These are phyloP conservation scores for Rhexocercosporidium sp. DNA, from an alignment of 2,329 filamentous ascomycete genomes.

Conservation along the genomic window DNA sequence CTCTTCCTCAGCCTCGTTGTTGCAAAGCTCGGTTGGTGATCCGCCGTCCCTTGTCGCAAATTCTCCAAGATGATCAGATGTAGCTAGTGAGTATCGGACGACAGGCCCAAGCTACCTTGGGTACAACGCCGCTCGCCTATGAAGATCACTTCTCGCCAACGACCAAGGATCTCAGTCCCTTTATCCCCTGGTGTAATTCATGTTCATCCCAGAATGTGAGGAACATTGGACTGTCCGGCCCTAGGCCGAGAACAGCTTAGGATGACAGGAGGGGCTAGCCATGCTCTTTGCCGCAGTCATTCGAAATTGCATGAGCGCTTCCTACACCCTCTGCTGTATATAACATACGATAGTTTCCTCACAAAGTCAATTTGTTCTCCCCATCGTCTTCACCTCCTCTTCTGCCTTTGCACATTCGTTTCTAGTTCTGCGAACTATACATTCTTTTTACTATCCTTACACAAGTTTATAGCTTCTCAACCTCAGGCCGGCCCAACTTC, in stretches of 20 bases:
- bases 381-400: conserved; percentile 26
- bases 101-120: conserved; percentile 13
- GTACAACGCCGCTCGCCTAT: not conserved
- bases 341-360: conserved; percentile 21
- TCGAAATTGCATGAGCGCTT: not conserved
- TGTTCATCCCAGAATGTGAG: conserved; percentile 20
- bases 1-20: not conserved
- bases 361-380: not conserved
- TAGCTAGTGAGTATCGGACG: conserved; percentile 6
- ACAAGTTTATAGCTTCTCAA: conserved; percentile 18
- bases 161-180: conserved; percentile 14
- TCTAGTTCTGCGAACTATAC: conserved; percentile 42
- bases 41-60: conserved; percentile 13
- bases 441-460: conserved; percentile 31
- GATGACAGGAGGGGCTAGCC: conserved; percentile 17
- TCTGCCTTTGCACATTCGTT: conserved; percentile 33
- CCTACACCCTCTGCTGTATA: conserved; percentile 15
- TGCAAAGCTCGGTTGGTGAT: conserved; percentile 11
- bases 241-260: conserved; percentile 15
- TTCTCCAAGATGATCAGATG: conserved; percentile 6
- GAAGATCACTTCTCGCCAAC: not conserved
- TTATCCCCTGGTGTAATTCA: conserved; percentile 11
- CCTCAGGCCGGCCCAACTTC: conserved; percentile 34
- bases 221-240: conserved; percentile 17
- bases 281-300: conserved; percentile 9